These are phyloP conservation scores for Malbranchea cinnamomea DNA, from an alignment of 2,329 filamentous ascomycete genomes.

Conservation along the genomic window DNA sequence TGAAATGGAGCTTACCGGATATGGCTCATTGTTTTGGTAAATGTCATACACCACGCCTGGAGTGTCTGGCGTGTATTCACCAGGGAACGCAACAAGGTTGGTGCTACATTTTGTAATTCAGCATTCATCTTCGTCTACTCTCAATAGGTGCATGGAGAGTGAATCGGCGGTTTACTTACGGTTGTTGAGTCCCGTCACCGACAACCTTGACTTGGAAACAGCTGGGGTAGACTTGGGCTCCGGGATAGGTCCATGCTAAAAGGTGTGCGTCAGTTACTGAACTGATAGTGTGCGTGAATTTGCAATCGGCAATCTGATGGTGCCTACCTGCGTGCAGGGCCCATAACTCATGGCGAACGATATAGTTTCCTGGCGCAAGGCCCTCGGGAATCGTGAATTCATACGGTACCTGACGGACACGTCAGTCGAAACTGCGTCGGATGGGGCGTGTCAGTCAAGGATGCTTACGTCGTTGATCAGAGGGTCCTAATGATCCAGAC, in stretches of 20 bases:
- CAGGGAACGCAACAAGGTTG: constrained; percentile 35
- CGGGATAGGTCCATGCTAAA: constrained; percentile 30
- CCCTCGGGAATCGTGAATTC: constrained; percentile 41
- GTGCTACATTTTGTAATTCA: constrained; percentile 5
- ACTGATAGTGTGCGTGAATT: neutral
- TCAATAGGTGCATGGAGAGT: too few species aligned
- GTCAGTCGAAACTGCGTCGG: constrained; percentile 26
- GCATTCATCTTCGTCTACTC: neutral
- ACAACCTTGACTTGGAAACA: constrained; percentile 44
- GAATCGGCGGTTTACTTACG: constrained; percentile 13
- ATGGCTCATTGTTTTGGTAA: constrained; percentile 24
- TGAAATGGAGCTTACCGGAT: constrained; percentile 1
- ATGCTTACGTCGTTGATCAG: constrained; percentile 12
- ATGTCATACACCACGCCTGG: constrained; percentile 39
- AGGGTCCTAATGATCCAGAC: constrained; percentile 1
- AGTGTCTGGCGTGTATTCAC: constrained; percentile 37
- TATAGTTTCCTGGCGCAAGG: constrained; percentile 39
- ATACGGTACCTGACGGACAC: constrained; percentile 27
- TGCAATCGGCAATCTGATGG: neutral
- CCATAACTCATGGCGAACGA: constrained; percentile 44
- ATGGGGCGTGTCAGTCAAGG: neutral
- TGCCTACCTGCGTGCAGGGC: constrained; percentile 37
- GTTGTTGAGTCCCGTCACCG: constrained; percentile 32
- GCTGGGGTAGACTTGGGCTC: constrained; percentile 43
- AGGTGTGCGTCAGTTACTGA: neutral